Conservation (phyloP, 2,329 filamentous ascomycete genomes). For the Trichoderma brevicompactum region DNA sequence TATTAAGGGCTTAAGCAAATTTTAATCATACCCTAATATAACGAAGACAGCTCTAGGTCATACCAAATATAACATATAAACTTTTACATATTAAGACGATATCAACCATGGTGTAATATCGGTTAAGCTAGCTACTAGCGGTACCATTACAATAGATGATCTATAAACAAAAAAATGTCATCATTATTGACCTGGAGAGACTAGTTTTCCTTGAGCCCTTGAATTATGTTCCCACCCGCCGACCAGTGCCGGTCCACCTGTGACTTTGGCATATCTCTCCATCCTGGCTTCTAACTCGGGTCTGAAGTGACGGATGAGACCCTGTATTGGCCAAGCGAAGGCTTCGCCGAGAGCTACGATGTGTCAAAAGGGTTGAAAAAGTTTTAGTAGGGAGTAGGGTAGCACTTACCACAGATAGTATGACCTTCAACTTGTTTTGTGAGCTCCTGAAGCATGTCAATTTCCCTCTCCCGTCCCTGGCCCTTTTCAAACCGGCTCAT, state of each 20-base stretch:
- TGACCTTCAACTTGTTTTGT: conserved; percentile 99
- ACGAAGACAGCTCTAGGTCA: background rate
- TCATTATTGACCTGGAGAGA: conserved; percentile 85
- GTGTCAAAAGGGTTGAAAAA: conserved; percentile 33
- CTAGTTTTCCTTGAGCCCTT: conserved; percentile 75
- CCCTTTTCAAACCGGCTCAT: conserved; percentile 96
- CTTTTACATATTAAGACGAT: conserved; percentile 17
- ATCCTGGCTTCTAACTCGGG: conserved; percentile 94
- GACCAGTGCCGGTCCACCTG: conserved; percentile 75
- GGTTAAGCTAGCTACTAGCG: background rate
- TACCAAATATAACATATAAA: background rate
- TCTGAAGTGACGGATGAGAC: conserved; percentile 96
- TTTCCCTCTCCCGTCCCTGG: conserved; percentile 85
- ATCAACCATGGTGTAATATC: conserved; percentile 10
- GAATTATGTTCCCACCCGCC: conserved; percentile 86
- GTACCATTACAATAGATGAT: background rate
- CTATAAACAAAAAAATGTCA: conserved; percentile 15
- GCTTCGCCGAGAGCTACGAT: conserved; percentile 83
- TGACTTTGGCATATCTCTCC: conserved; percentile 73
- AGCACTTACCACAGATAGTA: conserved; percentile 85
- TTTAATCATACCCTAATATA: background rate
- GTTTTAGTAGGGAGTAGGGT: no score
- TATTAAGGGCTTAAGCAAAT: background rate
- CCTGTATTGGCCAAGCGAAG: conserved; percentile 98
- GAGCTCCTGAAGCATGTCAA: conserved; percentile 98